Percentiles rank a stretch among this genome's conserved stretches.
Conservation (phyloP, 164 flowering plant genomes). For the grape (Vitis vinifera) region DNA sequence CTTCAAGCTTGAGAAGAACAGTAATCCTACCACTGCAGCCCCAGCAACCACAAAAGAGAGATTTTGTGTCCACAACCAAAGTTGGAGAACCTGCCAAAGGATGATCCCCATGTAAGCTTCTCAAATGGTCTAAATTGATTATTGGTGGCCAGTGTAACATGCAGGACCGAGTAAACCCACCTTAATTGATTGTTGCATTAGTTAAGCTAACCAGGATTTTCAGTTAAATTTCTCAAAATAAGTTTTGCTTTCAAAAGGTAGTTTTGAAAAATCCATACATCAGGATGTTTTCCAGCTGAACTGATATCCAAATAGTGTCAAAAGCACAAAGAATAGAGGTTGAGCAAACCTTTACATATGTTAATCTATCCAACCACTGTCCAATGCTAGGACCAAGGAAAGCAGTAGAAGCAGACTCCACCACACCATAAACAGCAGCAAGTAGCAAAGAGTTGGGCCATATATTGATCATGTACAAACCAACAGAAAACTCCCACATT, state of each 20-base stretch:
- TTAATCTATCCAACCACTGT: constrained; percentile 53
- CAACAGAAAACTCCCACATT: constrained; percentile 98
- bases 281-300: not conserved
- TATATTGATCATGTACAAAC: constrained; percentile 74
- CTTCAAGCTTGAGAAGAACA: constrained; percentile 41
- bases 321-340: not conserved
- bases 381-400: constrained; percentile 80
- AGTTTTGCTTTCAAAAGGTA: not conserved
- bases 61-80: constrained; percentile 77
- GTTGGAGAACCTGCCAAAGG: constrained; percentile 58
- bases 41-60: constrained; percentile 80
- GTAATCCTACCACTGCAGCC: constrained; percentile 53
- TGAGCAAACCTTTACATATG: constrained; percentile 59
- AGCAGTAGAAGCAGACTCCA: constrained; percentile 74
- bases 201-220: not conserved
- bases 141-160: not conserved
- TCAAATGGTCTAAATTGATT: no score
- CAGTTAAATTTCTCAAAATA: not conserved
- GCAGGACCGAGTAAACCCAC: not conserved
- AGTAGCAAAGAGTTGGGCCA: constrained; percentile 85
- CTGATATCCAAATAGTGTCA: not conserved
- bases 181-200: not conserved
- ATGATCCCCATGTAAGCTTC: not conserved
- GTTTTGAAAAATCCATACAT: no score
- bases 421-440: constrained; percentile 76